Evolutionary conservation across 177 flowering plant species (phyloP), one percentile per base, ranked within the genome.

Genomic region (Vitis hybrid): DNA sequence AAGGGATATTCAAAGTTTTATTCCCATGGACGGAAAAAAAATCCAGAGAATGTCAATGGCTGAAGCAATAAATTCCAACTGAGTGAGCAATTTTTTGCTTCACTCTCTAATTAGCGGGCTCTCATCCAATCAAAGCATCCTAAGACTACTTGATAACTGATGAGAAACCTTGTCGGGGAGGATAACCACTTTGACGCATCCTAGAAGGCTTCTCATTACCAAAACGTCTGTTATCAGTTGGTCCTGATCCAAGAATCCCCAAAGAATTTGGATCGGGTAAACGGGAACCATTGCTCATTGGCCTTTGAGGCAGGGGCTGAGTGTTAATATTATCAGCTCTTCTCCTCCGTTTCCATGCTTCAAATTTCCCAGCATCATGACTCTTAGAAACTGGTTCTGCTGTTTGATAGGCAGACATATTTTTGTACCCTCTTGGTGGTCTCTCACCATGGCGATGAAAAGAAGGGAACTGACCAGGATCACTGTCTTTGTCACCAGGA

Each of bases 191-290:
- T 65, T 86, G 91, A 11, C 81, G 94, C 68, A 52, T 69, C 70
- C 85, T 83, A 68, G 60, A 77, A 54, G 84, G 84, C 68, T 83
- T 85, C 63, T 77, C 87, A 63, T 70, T 78, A 64, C 56, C 66
- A 57, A 79, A 66, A 21, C 76, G 79, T 72, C 89, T 88, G 57
- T 55, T 76, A 60, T 93, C 94, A 52, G 83, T 72, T 9, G 98
- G 98, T 49, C 81, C 95, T 30, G 90, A 80, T 30, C 97, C 98
- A 66, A 92, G 94, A 79, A 94, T 92, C 30, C 98, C 98, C 48
- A 83, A 63, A n/a, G 95, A 78, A 69, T 75, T 86, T 46, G 95
- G 83, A 48, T 87, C 86, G 14, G 81, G 65, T 60, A 80, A 13
- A 60, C 82, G 75, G 24, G 66, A 68, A 52, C 84, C 85, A 71